These are phyloP conservation scores for Rhypophila decipiens DNA, from an alignment of 495 filamentous ascomycete species.

Conservation along the genomic window DNA sequence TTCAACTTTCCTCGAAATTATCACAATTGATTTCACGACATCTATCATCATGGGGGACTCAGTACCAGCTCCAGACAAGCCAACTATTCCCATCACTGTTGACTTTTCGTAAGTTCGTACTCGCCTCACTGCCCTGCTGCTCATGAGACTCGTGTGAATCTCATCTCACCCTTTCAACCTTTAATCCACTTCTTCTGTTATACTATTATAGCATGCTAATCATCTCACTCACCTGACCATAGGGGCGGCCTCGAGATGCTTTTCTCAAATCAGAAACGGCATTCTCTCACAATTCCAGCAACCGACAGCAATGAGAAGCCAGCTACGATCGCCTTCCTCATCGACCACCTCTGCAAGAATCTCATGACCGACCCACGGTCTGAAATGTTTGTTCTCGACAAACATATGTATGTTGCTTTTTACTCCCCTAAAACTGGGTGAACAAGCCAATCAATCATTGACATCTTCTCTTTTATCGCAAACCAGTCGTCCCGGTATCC, in stretches of 20 bases:
- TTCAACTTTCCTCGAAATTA: too few relatives aligned
- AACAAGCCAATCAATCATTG: background rate
- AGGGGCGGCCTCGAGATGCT: conserved; percentile 96
- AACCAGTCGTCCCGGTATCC: conserved; percentile 83
- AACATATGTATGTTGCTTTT: conserved; percentile 63
- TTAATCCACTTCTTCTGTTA: background rate
- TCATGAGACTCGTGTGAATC: too few relatives aligned
- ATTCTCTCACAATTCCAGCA: conserved; percentile 62
- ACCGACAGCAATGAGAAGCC: conserved; percentile 49
- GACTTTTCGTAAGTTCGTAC: conserved; percentile 27
- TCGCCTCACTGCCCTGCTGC: too few relatives aligned
- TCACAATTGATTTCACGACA: too few relatives aligned
- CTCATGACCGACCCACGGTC: conserved; percentile 79
- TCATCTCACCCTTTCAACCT: background rate
- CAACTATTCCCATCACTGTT: conserved; percentile 27
- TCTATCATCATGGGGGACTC: conserved; percentile 8
- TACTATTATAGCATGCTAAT: background rate
- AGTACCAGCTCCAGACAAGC: conserved; percentile 1
- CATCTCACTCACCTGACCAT: background rate
- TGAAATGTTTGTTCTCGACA: conserved; percentile 85
- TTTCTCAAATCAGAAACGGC: conserved; percentile 73
- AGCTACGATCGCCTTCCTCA: conserved; percentile 68
- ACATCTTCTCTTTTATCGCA: background rate
- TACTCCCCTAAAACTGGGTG: background rate
- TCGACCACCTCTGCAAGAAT: conserved; percentile 73